Conservation (phyloP, 2,329 filamentous ascomycete species). For the Phoma sp. region DNA sequence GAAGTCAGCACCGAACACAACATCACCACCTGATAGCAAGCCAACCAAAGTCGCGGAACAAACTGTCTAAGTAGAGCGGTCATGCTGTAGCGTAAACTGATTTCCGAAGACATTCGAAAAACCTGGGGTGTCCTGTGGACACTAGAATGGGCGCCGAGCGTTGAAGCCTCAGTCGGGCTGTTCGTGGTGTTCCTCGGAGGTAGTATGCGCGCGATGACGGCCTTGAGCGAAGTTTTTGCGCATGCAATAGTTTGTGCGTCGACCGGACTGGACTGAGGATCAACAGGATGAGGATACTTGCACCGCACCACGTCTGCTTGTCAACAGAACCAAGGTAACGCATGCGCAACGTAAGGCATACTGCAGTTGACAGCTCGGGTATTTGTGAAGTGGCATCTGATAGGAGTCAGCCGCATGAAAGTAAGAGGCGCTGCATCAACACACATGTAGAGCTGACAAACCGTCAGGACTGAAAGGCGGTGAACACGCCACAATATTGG, state of each 20-base stretch:
- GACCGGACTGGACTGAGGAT: not conserved
- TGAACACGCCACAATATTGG: conserved; percentile 38
- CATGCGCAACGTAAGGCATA: not conserved
- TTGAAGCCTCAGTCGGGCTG: not conserved
- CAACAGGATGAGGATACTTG: not conserved
- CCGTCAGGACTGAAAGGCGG: conserved; percentile 5
- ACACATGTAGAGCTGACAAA: conserved; percentile 10
- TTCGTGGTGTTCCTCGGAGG: not conserved
- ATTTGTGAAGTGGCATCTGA: not conserved
- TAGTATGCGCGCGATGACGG: not conserved
- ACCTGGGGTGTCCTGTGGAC: not conserved
- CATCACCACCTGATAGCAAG: conserved; percentile 18
- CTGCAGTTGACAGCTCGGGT: conserved; percentile 6
- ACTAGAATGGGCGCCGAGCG: not conserved
- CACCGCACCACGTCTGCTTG: not conserved
- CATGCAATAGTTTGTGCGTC: not conserved
- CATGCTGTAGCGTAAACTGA: not conserved
- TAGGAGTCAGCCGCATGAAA: not conserved
- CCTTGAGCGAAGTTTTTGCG: not conserved
- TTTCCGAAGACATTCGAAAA: not conserved
- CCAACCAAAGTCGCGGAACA: not conserved
- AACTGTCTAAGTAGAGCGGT: not conserved
- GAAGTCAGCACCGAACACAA: conserved; percentile 23
- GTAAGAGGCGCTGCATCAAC: not conserved
- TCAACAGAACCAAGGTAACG: not conserved